A percentile compares a stretch with the other conserved stretches of the same genome.
phyloP scores from a whole-genome alignment of 2,329 filamentous ascomycete genomes.

The Hysterium pulicare region DNA sequence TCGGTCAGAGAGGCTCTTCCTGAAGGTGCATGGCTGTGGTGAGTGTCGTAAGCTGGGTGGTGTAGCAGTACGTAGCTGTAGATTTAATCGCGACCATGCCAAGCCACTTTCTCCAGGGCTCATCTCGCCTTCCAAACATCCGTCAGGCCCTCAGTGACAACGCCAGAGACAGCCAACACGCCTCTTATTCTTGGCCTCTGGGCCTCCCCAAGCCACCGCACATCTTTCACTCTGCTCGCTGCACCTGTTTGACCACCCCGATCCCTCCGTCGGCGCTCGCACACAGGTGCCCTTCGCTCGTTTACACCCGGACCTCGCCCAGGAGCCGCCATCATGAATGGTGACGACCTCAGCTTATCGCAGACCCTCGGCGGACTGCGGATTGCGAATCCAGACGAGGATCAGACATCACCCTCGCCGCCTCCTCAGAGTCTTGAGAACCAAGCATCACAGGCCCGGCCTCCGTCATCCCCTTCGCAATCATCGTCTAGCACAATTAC shows the following conservation, averaged over 20 bases:
- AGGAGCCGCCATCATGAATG: constrained; percentile 64
- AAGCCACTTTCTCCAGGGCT: too few species aligned
- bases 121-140: too few species aligned
- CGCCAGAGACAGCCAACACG: constrained; percentile 15
- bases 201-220: constrained; percentile 27
- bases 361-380: constrained; percentile 89
- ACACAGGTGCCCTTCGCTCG: constrained; percentile 19
- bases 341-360: constrained; percentile 89
- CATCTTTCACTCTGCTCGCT: constrained; percentile 9
- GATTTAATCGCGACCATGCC: too few species aligned
- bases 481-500: constrained; percentile 39
- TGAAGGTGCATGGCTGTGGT: too few species aligned
- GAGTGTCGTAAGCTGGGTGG: too few species aligned
- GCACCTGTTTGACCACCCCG: constrained; percentile 4
- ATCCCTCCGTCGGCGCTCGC: constrained; percentile 15
- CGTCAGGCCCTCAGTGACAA: too few species aligned
- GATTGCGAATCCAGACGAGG: constrained; percentile 93
- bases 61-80: too few species aligned
- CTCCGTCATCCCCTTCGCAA: constrained; percentile 27
- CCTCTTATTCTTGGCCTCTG: constrained; percentile 24
- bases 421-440: constrained; percentile 14
- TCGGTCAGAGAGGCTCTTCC: too few species aligned
- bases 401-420: constrained; percentile 37
- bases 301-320: constrained; percentile 20
- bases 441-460: constrained; percentile 10